Base-by-base conservation (phyloP, 2,329 filamentous ascomycete species). In the Stachybotrys chartarum region DNA sequence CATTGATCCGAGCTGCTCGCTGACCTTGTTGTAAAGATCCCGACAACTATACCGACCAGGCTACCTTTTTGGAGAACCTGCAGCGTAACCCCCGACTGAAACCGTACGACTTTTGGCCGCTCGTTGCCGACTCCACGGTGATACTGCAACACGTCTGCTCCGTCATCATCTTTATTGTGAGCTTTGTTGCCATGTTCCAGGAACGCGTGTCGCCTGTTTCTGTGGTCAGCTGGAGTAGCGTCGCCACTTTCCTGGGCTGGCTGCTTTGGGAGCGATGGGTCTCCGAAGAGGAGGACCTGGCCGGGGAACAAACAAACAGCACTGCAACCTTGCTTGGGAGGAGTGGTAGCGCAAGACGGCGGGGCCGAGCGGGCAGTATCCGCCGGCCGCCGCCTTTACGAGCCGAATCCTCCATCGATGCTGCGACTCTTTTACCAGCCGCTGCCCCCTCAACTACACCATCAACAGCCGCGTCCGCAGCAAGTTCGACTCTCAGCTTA, bases 1-100 rank as follows among this genome's bases (percentile, higher is more conserved):
- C 35, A 10, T 3, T 10, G 10, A 10, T 3, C 35, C 10, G 35
- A 14, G 8, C 35, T 14, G 8, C 24, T 7, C 24, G 50, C 55
- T 59, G 46, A 59, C 53, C 49, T 56, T 53, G 51, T 47, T 39
- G 62, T 35, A 12, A 53, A 92, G 90, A 95, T 68, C 92, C 94
- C n/a, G 94, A 99, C 71, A 99, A 99, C 71, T 97, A 97, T 70
- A 97, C 94, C 46, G 94, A 99, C 69, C 91, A 94, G 68, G 90
- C 90, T 57, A 97, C 94, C 1, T 99, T 99, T 65, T 86, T 99
- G 61, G 93, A 97, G 68, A 91, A 96, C 64, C 83, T 99, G 17
- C 93, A 99, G 71, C 85, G 92, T 51, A 99, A 99, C 70, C 93
- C 93, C 5, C 86, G 92, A 46, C 82, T 97, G 53, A 88, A 94